Base-by-base conservation (phyloP, 2,329 filamentous ascomycete species). In the Dryadomyces sulphureus region DNA sequence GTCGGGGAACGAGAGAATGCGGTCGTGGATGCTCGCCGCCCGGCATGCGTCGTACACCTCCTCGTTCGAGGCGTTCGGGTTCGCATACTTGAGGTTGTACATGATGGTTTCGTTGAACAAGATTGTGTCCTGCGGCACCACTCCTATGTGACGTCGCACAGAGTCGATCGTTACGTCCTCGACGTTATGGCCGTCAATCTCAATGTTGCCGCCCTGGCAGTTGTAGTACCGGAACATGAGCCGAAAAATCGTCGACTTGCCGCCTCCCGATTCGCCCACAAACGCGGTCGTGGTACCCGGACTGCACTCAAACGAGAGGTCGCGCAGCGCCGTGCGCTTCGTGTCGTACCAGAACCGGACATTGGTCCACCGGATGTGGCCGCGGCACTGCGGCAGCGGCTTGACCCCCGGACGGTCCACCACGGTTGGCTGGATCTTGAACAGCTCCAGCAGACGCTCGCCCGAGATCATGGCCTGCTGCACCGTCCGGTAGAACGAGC, bases 201-300 rank as follows among this genome's bases (percentile, higher is more conserved):
- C 76, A 48, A 96, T 94, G 56, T 71, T 78, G 32, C 92, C 92
- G 44, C 78, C 74, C 45, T 80, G 72, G 46, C 81, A 77, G 59
- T 95, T 93, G 68, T 96, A 98, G 64, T 95, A 98, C 17, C 92
- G 84, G 70, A 94, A 96, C 60, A 98, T 79, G 42, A 96, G 75
- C 43, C 92, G 83, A 69, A 98, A 95, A 22, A 98, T 76, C 0
- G 92, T 98, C 2, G 90, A 96, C 63, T 98, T 98, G 53, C 92
- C 92, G 49, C 92, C 92, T 40, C 92, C 92, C 27, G 90, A 96
- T 62, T 96, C 90, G 52, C 92, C 92, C 17, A 98, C 92, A 52
- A 98, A 81, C 1, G 92, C 92, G 6, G 90, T 98, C 0, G 89
- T 96, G 1, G 88, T 95, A 45, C 92, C 92, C 2, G 92, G 89